Evolutionary conservation across 345 rosid species (phyloP).

Genomic region (Boechera retrofracta): DNA sequence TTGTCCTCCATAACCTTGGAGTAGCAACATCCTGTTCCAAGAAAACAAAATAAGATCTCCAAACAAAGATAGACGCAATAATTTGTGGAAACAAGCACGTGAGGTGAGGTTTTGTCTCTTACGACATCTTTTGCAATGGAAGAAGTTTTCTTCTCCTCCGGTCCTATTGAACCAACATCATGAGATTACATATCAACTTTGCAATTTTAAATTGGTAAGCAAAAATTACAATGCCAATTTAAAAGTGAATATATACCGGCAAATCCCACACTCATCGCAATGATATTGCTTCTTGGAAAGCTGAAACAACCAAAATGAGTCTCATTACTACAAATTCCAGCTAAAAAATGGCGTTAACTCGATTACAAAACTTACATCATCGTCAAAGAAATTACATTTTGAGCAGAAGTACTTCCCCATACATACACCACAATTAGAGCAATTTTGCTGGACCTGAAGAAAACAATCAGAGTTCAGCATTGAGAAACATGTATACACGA

Average conservation of each 20-base stretch:
- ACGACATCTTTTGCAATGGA: slow-evolving; percentile 67
- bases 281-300: slow-evolving; percentile 63
- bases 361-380: slow-evolving; percentile 59
- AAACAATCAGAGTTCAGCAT: slow-evolving; percentile 6
- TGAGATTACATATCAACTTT: background rate
- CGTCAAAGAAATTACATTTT: slow-evolving; percentile 72
- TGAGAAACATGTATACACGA: background rate
- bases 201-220: background rate
- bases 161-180: slow-evolving; percentile 47
- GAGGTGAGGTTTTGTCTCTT: slow-evolving; percentile 29
- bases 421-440: slow-evolving; percentile 66
- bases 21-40: slow-evolving; percentile 65
- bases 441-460: slow-evolving; percentile 62
- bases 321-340: slow-evolving; percentile 6
- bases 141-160: slow-evolving; percentile 63
- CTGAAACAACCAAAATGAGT: slow-evolving; percentile 41
- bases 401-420: slow-evolving; percentile 80
- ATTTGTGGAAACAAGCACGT: slow-evolving; percentile 10
- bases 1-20: slow-evolving; percentile 55
- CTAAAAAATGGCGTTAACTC: background rate
- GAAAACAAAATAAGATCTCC: background rate
- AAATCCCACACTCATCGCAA: slow-evolving; percentile 66
- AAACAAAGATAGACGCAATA: background rate
- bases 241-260: slow-evolving; percentile 48
- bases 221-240: background rate